Base-by-base conservation (phyloP, 2,329 filamentous ascomycete species). In the Ophiocordyceps robertsii region DNA sequence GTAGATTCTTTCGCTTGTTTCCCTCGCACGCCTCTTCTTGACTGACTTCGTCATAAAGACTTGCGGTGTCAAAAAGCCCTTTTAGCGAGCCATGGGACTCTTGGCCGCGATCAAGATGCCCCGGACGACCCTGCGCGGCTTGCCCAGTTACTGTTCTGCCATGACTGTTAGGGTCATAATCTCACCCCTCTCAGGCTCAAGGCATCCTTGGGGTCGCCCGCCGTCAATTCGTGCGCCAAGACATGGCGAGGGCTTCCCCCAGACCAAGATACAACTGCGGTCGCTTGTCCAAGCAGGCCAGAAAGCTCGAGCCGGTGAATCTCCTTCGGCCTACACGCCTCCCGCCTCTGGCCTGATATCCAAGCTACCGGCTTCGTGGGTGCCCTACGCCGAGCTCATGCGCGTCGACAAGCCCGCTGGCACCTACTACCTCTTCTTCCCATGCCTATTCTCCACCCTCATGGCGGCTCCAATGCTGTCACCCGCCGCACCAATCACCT, bases 361-460 rank as follows among this genome's bases (percentile, higher is more conserved):
- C 3, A 61, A 68, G 41, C 67, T 93, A 2, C 87, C 87, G 2
- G 48, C 64, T 17, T 74, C 81, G 43, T 79, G 80, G 69, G 69
- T 92, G 3, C 87, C 86, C 1, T 93, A 92, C 55, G 86, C 79
- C 39, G 86, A 93, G 57, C 74, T 94, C 13, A 74, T 84, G 53
- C 82, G 88, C 39, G 68, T 93, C 39, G 81, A 92, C 61, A 92
- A 87, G 54, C 87, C 85, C 1, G 73, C 79, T 0, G 87, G 87
- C 38, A 84, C 84, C 2, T 84, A 87, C 64, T 92, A 92, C 57
- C 77, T 94, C 46, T 90, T 82, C 67, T 84, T 89, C 53, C 87
- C 86, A 27, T 90, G 86, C 54, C 67, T 92, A 12, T 93, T 89
- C 66, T 89, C 84, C 43, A 88, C 86, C 0, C 70, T 92, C 3